Base-by-base conservation (phyloP, 192 early-diverging fungal genomes). In the Borealophlyctis nickersoniae region DNA sequence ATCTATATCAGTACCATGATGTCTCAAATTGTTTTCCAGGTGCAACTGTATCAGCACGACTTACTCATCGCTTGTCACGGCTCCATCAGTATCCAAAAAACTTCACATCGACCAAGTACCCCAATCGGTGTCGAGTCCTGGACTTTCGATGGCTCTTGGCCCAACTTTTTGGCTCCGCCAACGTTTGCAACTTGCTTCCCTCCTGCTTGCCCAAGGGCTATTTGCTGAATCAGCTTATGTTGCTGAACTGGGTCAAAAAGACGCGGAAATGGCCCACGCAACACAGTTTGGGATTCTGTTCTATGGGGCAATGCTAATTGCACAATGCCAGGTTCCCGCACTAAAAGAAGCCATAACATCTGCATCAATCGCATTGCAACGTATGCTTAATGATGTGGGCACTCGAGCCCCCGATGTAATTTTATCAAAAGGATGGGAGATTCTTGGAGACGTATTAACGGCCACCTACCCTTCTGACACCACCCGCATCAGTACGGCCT, bases 371-470 rank as follows among this genome's bases (percentile, higher is more conserved):
- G 22, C 3, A 0, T 64, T 32, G 33, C 31, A 2, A 22, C 35
- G 23, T 56, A 56, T 56, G 63, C 36, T 64, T 16, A 30, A 22
- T 3, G 53, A 0, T 0, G 52, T 24, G 16, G 31, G 33, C 22
- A 28, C 52, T 14, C 23, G 34, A 28, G 13, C 16, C 19, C 33
- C 52, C 3, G 27, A 56, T 33, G 52, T 56, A 56, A 13, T 64
- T 16, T 28, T 27, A 4, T 51, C 63, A 14, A 29, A 35, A 56
- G 51, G 13, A n/a, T 64, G 63, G 63, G 63, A 64, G 31, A 26
- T 56, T 31, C 53, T 64, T 19, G 63, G 63, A 22, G 63, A 64
- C 45, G 54, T 53, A 13, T 11, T 56, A 22, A 2, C 3, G 31
- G 27, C 52, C 33, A 16, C 52, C 16, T n/a, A 31, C 14, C 19